These are phyloP conservation scores for Metschnikowia shivogae DNA, from an alignment of 805 yeast genomes.

Conservation along the genomic window DNA sequence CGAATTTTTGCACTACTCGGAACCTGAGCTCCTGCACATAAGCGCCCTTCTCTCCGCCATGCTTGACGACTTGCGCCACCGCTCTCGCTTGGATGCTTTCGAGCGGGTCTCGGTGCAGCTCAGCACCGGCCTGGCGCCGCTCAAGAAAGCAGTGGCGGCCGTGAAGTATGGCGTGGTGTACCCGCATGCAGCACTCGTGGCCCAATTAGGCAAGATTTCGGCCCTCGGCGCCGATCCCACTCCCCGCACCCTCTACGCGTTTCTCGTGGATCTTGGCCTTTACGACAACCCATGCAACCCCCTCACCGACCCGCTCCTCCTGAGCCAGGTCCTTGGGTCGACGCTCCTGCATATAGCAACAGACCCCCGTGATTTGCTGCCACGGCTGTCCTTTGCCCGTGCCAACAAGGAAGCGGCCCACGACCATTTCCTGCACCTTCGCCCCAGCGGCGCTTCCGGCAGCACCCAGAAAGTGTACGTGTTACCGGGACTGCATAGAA, in stretches of 20 bases:
- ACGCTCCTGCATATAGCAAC: conserved; percentile 18
- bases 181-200: conserved; percentile 26
- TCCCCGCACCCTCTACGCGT: conserved; percentile 9
- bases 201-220: conserved; percentile 9
- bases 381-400: conserved; percentile 4
- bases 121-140: conserved; percentile 28
- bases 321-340: conserved; percentile 25
- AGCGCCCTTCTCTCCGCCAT: conserved; percentile 1
- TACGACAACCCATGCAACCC: conserved; percentile 22
- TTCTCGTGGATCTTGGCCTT: conserved; percentile 21
- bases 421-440: conserved; percentile 32
- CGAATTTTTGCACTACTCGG: conserved; percentile 11
- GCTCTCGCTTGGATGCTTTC: not conserved
- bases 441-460: conserved; percentile 21
- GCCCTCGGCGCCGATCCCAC: conserved; percentile 3
- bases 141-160: conserved; percentile 22
- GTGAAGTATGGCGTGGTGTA: conserved; percentile 29
- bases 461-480: conserved; percentile 32
- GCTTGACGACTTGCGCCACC: not conserved
- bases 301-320: conserved; percentile 26
- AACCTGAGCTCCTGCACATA: conserved; percentile 7
- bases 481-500: conserved; percentile 19
- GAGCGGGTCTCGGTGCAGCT: conserved; percentile 28
- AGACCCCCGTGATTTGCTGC: conserved; percentile 17
- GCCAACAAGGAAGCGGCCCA: not conserved